Base-by-base conservation (phyloP, 352 stramenopile species). In the Globisporangium barbulae region DNA sequence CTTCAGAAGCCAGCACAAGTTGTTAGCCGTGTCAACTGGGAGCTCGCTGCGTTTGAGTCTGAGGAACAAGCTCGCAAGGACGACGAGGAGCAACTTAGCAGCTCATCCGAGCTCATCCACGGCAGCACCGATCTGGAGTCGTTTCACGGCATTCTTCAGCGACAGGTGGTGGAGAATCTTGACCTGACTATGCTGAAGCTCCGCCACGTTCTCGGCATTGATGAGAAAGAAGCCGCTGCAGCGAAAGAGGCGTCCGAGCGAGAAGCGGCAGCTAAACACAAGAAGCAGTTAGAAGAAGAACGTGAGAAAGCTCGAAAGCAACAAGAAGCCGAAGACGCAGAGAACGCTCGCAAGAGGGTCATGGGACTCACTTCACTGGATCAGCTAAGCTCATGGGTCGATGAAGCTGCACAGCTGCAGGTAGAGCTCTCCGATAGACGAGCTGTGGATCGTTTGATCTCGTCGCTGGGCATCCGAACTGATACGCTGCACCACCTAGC, bases 111-210 rank as follows among this genome's bases (percentile, higher is more conserved):
- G 0, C 45, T 31, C 9, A 5, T 31, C 8, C 17, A 44, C 2
- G 31, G 50, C 3, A 39, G 21, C 9, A n/a, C 15, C 15, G 17
- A 31, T 22, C 33, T 1, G 3, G 42, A 35, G 7, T 60, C 68
- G 9, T 81, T 80, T 31, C 50, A 71, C n/a, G 67, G 78, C 15
- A 54, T 85, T n/a, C 21, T 89, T 0, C 63, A 85, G 59, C 63
- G 58, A 3, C 62, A 86, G 15, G 75, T 89, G 8, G 47, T 87
- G 12, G 70, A 86, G 53, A 84, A 88, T 19, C 70, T 89, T 5
- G 72, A 88, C n/a, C 63, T 88, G 2, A 83, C 80, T n/a, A 89
- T 89, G 6, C 49, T 89, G 12, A 78, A 78, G 60, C 69, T 89
- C n/a, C 76, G 72, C 19, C 80, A 89, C 42, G 71, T 84, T 22